Evolutionary conservation across 23 red algal genomes (phyloP), one percentile per base, ranked within the genome.

Genomic region (Chondrus crispus): DNA sequence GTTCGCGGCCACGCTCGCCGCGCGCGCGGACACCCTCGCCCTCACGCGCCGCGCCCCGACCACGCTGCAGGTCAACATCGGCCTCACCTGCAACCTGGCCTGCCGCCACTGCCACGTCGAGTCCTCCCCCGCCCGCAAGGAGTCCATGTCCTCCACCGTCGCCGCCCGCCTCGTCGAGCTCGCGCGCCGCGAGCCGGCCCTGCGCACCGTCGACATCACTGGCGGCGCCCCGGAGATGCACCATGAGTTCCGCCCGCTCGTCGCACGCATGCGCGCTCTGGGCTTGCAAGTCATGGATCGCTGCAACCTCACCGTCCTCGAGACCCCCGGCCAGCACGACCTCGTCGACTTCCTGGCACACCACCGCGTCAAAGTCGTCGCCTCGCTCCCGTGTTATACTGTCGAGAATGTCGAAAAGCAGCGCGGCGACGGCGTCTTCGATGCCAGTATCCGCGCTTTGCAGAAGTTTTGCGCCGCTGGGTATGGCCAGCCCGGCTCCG

Each of bases 141-240:
- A 98, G 81, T 90, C 97, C 20, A 98, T 98, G 97, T 81, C 62
- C 38, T 24, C 54, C 29, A 16, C 74, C 62, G 85, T 91, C 11
- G 97, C 97, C 9, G 90, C 82, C 22, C 90, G 93, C 46, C 60
- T 98, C 41, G 40, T 98, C 47, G 40, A 96, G 46, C 93, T 98
- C n/a, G 43, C 87, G 2, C 46, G 74, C 18, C 30, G 37, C 24
- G 54, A 41, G 4, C 71, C 82, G 12, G 58, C 81, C 18, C 50
- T 98, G 16, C 26, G 78, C 26, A 88, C 91, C 3, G 89, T 94
- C 32, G 97, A 98, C 49, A 98, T 98, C 69, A 98, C 97, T 18
- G 97, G 97, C 39, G 97, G 97, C 33, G 97, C 97, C 55, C 97
- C 97, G 44, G 97, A 98, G 66, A 83, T 98, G 90, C 97, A 98